A percentile compares a stretch with the other conserved stretches of the same genome.
Conservation (phyloP, 257 asterid species). For the Orobanche coerulescens region DNA sequence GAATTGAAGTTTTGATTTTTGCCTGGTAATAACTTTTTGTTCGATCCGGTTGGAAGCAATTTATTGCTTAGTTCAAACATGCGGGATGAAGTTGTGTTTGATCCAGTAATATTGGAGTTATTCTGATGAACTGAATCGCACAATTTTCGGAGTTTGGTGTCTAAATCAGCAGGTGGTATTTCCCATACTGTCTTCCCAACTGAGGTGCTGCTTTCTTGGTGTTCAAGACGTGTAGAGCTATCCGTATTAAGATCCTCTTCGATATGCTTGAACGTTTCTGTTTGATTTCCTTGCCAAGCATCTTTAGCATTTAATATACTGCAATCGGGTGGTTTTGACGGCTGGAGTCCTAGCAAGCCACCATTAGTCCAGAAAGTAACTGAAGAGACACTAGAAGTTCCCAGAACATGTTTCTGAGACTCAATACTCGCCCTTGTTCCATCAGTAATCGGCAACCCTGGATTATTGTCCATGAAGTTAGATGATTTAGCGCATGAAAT, state of each 20-base stretch:
- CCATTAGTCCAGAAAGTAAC: conserved; percentile 93
- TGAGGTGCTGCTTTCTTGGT: conserved; percentile 35
- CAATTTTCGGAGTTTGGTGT: conserved; percentile 46
- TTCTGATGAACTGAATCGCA: conserved; percentile 30
- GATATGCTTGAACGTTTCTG: conserved; percentile 26
- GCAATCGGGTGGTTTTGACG: conserved; percentile 90
- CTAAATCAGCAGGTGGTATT: conserved; percentile 67
- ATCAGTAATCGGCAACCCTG: conserved; percentile 24
- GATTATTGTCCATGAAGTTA: conserved; percentile 22
- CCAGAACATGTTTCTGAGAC: conserved; percentile 42
- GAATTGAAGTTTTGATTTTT: conserved; percentile 26
- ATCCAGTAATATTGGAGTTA: conserved; percentile 26
- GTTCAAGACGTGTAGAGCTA: conserved; percentile 34
- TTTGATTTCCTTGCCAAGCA: conserved; percentile 27
- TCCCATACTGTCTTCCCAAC: conserved; percentile 55
- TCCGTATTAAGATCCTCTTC: conserved; percentile 26
- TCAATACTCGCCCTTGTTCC: conserved; percentile 31
- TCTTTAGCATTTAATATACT: conserved; percentile 33
- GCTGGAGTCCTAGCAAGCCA: conserved; percentile 89
- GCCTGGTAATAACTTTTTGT: conserved; percentile 34
- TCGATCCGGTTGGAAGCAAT: conserved; percentile 49
- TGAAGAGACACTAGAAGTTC: conserved; percentile 39
- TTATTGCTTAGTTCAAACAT: conserved; percentile 52
- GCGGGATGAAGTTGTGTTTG: conserved; percentile 46
- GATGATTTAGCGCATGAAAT: conserved; percentile 28